These are phyloP conservation scores for Lineolata rhizophorae DNA, from an alignment of 495 filamentous ascomycete species.

Conservation along the genomic window DNA sequence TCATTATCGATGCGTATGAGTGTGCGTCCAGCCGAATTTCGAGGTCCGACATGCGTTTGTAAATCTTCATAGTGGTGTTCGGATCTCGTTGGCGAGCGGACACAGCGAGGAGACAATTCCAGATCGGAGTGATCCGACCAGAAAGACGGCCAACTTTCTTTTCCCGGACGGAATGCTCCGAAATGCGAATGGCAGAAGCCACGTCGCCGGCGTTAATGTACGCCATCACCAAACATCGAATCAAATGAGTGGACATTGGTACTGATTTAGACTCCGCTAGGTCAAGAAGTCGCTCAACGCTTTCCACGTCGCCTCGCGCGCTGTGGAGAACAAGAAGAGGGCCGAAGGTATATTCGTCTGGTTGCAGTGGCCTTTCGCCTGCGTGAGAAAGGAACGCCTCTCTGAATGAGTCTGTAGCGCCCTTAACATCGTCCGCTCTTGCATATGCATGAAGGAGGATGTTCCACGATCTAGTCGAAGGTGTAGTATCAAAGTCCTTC, in stretches of 20 bases:
- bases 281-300: conserved; percentile 33
- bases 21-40: conserved; percentile 36
- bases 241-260: conserved; percentile 20
- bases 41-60: conserved; percentile 34
- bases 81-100: conserved; percentile 44
- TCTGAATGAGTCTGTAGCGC: conserved; percentile 34
- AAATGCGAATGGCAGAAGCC: conserved; percentile 7
- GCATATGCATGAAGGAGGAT: conserved; percentile 47
- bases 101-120: conserved; percentile 51
- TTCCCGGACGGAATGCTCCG: conserved; percentile 18
- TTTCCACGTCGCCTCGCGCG: conserved; percentile 45
- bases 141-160: conserved; percentile 6
- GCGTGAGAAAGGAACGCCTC: conserved; percentile 17
- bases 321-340: conserved; percentile 48
- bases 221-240: conserved; percentile 39
- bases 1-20: conserved; percentile 53
- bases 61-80: conserved; percentile 30
- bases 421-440: conserved; percentile 36
- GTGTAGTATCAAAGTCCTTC: conserved; percentile 26
- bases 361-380: too few species aligned
- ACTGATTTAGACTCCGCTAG: conserved; percentile 13
- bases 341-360: conserved; percentile 38
- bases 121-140: conserved; percentile 27
- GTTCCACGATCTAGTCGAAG: conserved; percentile 41
- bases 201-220: conserved; percentile 26